Conservation (phyloP, 371 early-diverging fungal species). For the Phascolomyces articulosus region DNA sequence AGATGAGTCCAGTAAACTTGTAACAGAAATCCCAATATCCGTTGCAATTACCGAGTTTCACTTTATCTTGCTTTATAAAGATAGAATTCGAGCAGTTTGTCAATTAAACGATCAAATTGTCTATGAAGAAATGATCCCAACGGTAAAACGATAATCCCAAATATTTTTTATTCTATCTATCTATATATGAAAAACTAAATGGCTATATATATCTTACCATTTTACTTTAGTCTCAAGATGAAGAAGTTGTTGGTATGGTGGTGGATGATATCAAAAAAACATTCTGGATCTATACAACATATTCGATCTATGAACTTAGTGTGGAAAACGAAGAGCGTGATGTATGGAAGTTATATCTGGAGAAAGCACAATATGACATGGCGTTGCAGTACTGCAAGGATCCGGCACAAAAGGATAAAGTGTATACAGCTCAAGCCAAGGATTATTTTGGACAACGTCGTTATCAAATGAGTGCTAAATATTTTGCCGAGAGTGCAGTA, state of each 20-base stretch:
- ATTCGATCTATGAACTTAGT: slow-evolving; percentile 82
- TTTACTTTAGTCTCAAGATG: slow-evolving; percentile 48
- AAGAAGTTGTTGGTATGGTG: slow-evolving; percentile 64
- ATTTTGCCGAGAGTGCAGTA: slow-evolving; percentile 80
- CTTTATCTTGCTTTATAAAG: slow-evolving; percentile 78
- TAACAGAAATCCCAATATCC: slow-evolving; percentile 69
- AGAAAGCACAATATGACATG: slow-evolving; percentile 71
- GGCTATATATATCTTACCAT: background rate
- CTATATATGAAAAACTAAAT: no score
- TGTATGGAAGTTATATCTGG: slow-evolving; percentile 88
- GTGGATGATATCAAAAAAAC: slow-evolving; percentile 82
- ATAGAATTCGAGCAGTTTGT: slow-evolving; percentile 76
- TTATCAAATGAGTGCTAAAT: slow-evolving; percentile 79
- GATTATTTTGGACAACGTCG: slow-evolving; percentile 77
- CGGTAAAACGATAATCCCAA: slow-evolving; percentile 42
- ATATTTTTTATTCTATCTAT: no score
- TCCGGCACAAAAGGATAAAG: slow-evolving; percentile 72
- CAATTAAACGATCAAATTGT: slow-evolving; percentile 80
- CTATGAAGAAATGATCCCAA: slow-evolving; percentile 76
- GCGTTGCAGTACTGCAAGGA: slow-evolving; percentile 81
- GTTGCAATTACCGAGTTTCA: slow-evolving; percentile 89
- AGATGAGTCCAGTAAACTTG: slow-evolving; percentile 38
- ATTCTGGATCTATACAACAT: slow-evolving; percentile 86
- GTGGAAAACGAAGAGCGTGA: slow-evolving; percentile 90
- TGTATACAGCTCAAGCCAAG: slow-evolving; percentile 85